These are phyloP conservation scores for Scheffersomyces segobiensis DNA, from an alignment of 1,139 yeast species.

Conservation along the genomic window DNA sequence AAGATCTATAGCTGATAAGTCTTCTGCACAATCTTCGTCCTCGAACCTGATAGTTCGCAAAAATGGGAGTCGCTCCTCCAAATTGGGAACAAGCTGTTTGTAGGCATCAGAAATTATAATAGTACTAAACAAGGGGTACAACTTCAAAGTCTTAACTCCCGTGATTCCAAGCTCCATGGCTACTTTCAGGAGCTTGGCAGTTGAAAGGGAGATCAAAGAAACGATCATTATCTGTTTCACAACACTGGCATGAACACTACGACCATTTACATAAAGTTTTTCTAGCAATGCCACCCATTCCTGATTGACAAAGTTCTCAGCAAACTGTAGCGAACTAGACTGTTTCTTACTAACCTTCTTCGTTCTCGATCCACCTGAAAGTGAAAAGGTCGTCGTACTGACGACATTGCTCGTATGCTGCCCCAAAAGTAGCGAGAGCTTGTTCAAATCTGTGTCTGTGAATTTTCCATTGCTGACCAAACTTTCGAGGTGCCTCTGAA, in stretches of 20 bases:
- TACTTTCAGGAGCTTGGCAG: conserved; percentile 39
- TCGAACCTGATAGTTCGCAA: conserved; percentile 22
- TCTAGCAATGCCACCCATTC: conserved; percentile 64
- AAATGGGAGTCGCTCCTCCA: conserved; percentile 49
- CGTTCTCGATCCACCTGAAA: conserved; percentile 6
- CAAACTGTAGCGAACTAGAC: conserved; percentile 36
- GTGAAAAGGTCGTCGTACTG: conserved; percentile 10
- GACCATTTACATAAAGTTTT: conserved; percentile 55
- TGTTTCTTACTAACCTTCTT: conserved; percentile 18
- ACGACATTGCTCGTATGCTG: conserved; percentile 22
- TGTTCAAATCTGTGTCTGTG: conserved; percentile 40
- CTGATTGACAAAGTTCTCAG: conserved; percentile 52
- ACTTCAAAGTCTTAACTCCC: conserved; percentile 37
- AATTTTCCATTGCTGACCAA: conserved; percentile 48
- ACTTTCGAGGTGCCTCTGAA: conserved; percentile 47
- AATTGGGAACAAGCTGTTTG: conserved; percentile 47
- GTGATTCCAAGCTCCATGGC: conserved; percentile 48
- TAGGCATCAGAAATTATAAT: conserved; percentile 48
- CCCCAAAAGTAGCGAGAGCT: conserved; percentile 46
- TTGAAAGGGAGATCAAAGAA: conserved; percentile 52
- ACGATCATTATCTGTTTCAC: conserved; percentile 53
- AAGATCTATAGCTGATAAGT: conserved; percentile 4
- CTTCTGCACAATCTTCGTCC: conserved; percentile 5
- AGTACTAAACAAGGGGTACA: conserved; percentile 56
- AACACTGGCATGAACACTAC: conserved; percentile 46